Base-by-base conservation (phyloP, 1,139 yeast genomes). In the Scheffersomyces insectosa region DNA sequence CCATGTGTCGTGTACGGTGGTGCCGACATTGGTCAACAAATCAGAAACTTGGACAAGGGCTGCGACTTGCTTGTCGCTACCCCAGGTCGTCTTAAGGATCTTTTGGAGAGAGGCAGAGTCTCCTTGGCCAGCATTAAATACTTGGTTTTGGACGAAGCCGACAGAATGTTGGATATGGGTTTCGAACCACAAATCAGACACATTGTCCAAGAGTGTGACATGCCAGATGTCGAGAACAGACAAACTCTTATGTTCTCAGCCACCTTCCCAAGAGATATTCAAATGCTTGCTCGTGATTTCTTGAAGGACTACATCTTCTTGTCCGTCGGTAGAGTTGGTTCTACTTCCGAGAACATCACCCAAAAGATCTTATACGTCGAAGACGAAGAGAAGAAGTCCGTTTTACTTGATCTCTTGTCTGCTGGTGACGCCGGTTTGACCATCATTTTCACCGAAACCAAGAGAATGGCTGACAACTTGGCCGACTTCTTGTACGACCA, bases 131-230 rank as follows among this genome's bases (percentile, higher is more conserved):
- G 88, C 74, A 90, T 93, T 72, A 89, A 88, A 70, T 93, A 89
- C 72, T 80, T 93, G 66, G 98, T 93, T 41, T 80, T 93, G 55
- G 99, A 93, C 73, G 99, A 93, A 80, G 99, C 99, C 64, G 99
- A 93, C 75, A 88, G 99, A 79, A 93, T 93, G 99, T 83, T 93
- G 75, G 99, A 93, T 84, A 93, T 93, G 99, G 99, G 99, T 80
- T 93, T 93, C 75, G 99, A 93, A 78, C 98, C 98, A 54, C 99
- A 93, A 79, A 93, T 93, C 65, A 88, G 99, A 81, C 88, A 91
- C 67, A 91, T 93, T 65, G 99, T 93, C 50, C 96, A 93, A 72
- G 96, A 88, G 57, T 91, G 95, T 77, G 97, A 89, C 68, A 91
- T 91, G 98, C 97, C 99, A 51, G 85, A 79, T 54, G 96, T 88